Evolutionary conservation across 164 flowering plant genomes (phyloP).

Genomic region (Magnolia kwangsiensis): DNA sequence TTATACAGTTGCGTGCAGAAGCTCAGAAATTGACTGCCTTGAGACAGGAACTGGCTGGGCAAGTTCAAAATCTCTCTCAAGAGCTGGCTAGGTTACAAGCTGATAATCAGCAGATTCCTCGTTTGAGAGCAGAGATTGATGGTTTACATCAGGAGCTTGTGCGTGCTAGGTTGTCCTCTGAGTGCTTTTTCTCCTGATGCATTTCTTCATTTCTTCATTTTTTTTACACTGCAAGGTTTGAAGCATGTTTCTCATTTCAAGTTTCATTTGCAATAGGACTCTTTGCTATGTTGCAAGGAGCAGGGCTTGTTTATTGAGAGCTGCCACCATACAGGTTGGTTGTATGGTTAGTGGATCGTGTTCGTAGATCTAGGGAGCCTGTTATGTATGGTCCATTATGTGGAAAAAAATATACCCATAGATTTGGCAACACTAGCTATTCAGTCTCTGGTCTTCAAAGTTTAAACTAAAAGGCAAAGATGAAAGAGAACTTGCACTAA

Average conservation of each 20-base stretch:
- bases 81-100: conserved; percentile 57
- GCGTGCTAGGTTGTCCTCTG: conserved; percentile 66
- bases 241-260: too few relatives aligned
- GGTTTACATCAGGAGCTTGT: conserved; percentile 80
- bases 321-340: too few relatives aligned
- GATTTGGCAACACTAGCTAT: too few relatives aligned
- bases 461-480: too few relatives aligned
- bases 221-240: neutral
- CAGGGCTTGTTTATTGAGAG: neutral
- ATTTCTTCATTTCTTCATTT: neutral
- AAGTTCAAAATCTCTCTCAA: conserved; percentile 57
- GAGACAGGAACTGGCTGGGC: conserved; percentile 62
- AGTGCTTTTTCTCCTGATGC: neutral
- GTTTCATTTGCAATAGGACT: neutral
- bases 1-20: conserved; percentile 56
- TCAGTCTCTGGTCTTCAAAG: too few relatives aligned
- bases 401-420: too few relatives aligned
- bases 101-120: conserved; percentile 77
- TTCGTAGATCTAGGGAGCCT: too few relatives aligned
- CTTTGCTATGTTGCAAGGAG: neutral
- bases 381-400: too few relatives aligned
- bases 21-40: conserved; percentile 55
- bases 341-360: too few relatives aligned
- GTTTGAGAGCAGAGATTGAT: conserved; percentile 59
- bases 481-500: too few relatives aligned